Percentiles rank a stretch among this genome's conserved stretches.
These are phyloP conservation scores for Globisporangium cystogenes DNA, from an alignment of 352 stramenopile genomes.

Conservation along the genomic window DNA sequence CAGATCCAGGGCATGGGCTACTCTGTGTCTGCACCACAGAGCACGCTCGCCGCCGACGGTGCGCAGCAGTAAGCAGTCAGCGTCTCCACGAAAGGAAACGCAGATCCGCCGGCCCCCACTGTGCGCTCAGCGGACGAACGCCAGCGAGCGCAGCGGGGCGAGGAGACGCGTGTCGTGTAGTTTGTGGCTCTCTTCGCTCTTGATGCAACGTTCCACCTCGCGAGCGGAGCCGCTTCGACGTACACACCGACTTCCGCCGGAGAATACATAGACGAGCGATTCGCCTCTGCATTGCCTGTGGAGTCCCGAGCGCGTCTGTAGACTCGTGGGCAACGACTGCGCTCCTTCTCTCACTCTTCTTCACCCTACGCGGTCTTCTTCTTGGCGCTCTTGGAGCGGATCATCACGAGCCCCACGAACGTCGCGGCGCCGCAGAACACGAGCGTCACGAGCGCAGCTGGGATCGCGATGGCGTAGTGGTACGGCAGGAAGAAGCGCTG, in stretches of 20 bases:
- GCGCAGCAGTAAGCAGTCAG: slow-evolving; percentile 49
- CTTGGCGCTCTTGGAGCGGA: slow-evolving; percentile 81
- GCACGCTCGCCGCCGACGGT: slow-evolving; percentile 43
- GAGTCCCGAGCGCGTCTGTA: no score
- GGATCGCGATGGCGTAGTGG: slow-evolving; percentile 87
- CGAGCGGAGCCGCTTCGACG: no score
- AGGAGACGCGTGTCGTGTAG: no score
- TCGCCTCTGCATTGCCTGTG: no score
- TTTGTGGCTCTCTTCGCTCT: no score
- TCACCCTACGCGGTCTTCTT: slow-evolving; percentile 19
- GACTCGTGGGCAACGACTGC: not conserved
- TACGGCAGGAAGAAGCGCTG: slow-evolving; percentile 86
- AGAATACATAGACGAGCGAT: no score
- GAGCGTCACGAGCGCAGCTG: slow-evolving; percentile 77
- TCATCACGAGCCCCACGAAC: slow-evolving; percentile 89
- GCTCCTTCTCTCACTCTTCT: not conserved
- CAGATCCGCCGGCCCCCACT: no score
- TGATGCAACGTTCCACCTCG: no score
- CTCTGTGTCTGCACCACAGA: slow-evolving; percentile 59
- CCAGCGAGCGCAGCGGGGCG: no score
- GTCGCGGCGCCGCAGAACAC: slow-evolving; percentile 79
- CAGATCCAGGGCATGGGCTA: slow-evolving; percentile 86
- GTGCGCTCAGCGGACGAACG: no score
- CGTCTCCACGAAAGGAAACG: no score
- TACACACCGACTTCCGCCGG: no score